Evolutionary conservation across 2,329 filamentous ascomycete species (phyloP).

Genomic region (Penicillium polonicum): DNA sequence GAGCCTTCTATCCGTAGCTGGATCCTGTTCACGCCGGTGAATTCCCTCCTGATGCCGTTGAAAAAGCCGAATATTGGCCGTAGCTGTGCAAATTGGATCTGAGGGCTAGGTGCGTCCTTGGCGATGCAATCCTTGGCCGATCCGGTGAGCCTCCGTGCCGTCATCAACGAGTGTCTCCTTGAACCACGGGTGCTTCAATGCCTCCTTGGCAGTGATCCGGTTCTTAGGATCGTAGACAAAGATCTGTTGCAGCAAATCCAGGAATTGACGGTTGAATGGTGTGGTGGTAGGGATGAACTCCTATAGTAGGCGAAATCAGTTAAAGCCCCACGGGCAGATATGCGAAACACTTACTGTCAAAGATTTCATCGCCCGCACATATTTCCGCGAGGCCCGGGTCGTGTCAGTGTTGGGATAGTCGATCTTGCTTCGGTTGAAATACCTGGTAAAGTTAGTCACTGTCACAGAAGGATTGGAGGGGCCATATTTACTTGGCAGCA

Average conservation of each 20-base stretch:
- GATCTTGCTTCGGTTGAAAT: conserved; percentile 57
- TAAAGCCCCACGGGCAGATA: not conserved
- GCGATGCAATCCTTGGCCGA: conserved; percentile 48
- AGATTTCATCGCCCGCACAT: conserved; percentile 67
- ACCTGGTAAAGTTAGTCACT: conserved; percentile 44
- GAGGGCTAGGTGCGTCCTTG: conserved; percentile 21
- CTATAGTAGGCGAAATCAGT: conserved; percentile 39
- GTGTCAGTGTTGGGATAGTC: conserved; percentile 65
- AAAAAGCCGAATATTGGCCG: conserved; percentile 7
- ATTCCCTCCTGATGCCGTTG: conserved; percentile 6
- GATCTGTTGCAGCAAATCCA: conserved; percentile 61
- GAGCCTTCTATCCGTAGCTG: conserved; percentile 25
- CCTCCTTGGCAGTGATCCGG: conserved; percentile 64
- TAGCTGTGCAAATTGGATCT: not conserved
- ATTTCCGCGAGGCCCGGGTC: conserved; percentile 62
- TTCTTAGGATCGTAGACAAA: conserved; percentile 67
- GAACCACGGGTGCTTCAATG: conserved; percentile 67
- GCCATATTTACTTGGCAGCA: conserved; percentile 52
- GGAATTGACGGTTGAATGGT: conserved; percentile 61
- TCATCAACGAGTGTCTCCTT: conserved; percentile 63
- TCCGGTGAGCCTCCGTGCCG: conserved; percentile 63
- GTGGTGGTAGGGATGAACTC: conserved; percentile 62
- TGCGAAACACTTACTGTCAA: conserved; percentile 49
- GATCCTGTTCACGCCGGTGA: conserved; percentile 21
- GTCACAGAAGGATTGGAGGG: conserved; percentile 5